Evolutionary conservation across 2,329 filamentous ascomycete genomes (phyloP).

Genomic region (Colletotrichum theobromicola): DNA sequence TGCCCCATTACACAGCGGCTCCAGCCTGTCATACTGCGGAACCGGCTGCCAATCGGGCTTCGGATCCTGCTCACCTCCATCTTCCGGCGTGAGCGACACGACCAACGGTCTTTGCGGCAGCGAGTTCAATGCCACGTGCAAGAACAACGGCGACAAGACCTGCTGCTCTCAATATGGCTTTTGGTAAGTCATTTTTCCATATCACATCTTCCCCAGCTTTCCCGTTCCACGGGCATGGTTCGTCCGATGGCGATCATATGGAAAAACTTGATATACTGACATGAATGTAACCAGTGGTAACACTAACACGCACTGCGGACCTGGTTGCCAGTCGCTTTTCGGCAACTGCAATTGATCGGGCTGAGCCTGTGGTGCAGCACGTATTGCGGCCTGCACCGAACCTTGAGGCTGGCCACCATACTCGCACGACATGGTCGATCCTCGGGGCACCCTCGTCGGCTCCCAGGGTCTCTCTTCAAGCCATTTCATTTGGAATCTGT

Average conservation of each 20-base stretch:
- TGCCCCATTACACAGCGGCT: slow-evolving; percentile 29
- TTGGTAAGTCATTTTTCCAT: slow-evolving; percentile 31
- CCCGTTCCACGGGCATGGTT: background rate
- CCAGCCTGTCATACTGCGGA: slow-evolving; percentile 36
- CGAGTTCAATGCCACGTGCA: slow-evolving; percentile 34
- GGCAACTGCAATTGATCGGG: slow-evolving; percentile 33
- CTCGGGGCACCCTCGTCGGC: background rate
- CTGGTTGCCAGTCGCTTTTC: slow-evolving; percentile 37
- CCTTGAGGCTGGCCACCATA: background rate
- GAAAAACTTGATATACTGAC: slow-evolving; percentile 2
- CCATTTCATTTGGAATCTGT: background rate
- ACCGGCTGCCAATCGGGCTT: slow-evolving; percentile 42
- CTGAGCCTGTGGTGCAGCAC: background rate
- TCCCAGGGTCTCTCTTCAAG: background rate
- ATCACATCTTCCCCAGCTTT: background rate
- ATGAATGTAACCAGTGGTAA: slow-evolving; percentile 28
- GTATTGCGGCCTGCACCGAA: background rate
- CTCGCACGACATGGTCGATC: slow-evolving; percentile 2
- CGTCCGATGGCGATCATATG: background rate
- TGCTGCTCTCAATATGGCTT: slow-evolving; percentile 41
- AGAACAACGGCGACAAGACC: slow-evolving; percentile 33
- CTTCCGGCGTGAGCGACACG: slow-evolving; percentile 29
- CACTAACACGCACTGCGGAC: slow-evolving; percentile 31
- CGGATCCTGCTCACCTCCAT: slow-evolving; percentile 34
- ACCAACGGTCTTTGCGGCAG: slow-evolving; percentile 42